phyloP scores from a whole-genome alignment of 768 basidiomycete genomes.

The Favolaschia claudopus region DNA sequence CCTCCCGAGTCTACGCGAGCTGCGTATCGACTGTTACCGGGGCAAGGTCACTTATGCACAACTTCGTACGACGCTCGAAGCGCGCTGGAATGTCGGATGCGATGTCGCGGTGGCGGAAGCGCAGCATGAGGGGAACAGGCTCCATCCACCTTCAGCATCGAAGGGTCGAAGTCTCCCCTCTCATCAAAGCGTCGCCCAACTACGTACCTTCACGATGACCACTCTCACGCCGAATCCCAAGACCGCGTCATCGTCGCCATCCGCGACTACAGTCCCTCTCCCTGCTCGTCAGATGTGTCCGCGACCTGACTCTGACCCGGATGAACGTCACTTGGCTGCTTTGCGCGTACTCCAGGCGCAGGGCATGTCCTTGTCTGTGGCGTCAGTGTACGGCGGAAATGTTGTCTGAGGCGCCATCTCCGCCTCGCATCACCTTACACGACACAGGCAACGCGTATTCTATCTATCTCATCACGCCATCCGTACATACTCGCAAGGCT shows the following conservation, averaged over 20 bases:
- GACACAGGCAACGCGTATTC: no score
- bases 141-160: not conserved
- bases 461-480: no score
- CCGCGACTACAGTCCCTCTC: no score
- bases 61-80: not conserved
- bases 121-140: no score
- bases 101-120: no score
- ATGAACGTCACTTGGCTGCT: not conserved
- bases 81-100: constrained; percentile 1
- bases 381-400: not conserved
- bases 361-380: not conserved
- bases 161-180: not conserved
- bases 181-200: no score
- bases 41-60: not conserved
- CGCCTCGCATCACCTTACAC: no score
- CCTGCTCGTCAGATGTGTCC: no score
- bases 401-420: not conserved
- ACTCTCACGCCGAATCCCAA: not conserved
- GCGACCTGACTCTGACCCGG: not conserved
- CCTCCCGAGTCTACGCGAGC: not conserved
- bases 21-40: not conserved
- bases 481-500: no score
- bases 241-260: not conserved
- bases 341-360: not conserved
- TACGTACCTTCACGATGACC: not conserved